Evolutionary conservation across 805 yeast species (phyloP).

Genomic region (Diddensiella transvaalensis): DNA sequence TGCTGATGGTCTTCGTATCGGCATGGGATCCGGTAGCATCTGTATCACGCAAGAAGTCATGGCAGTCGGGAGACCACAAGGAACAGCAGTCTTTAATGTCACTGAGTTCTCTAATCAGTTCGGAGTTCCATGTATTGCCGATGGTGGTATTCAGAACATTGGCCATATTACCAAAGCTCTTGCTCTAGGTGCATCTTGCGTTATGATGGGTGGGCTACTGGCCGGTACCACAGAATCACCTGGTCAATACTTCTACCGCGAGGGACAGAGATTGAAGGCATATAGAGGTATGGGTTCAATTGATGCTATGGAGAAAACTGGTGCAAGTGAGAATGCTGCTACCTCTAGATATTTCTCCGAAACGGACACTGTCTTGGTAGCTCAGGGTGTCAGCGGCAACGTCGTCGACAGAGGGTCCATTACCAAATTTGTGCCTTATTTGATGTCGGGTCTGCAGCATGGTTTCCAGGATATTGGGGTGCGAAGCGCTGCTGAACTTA

Average conservation of each 20-base stretch:
- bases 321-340: conserved; percentile 88
- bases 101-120: conserved; percentile 90
- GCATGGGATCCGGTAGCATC: conserved; percentile 99
- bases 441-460: conserved; percentile 94
- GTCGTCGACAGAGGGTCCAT: conserved; percentile 97
- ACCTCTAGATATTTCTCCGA: conserved; percentile 98
- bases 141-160: conserved; percentile 98
- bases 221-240: conserved; percentile 99
- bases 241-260: conserved; percentile 96
- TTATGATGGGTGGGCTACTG: conserved; percentile 99
- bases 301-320: conserved; percentile 95
- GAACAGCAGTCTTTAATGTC: conserved; percentile 95
- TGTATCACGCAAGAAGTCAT: conserved; percentile 99
- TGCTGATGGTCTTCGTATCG: conserved; percentile 96
- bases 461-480: conserved; percentile 98
- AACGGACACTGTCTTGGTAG: conserved; percentile 90
- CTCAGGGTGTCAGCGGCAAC: conserved; percentile 98
- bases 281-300: conserved; percentile 99
- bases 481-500: conserved; percentile 58
- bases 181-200: conserved; percentile 94
- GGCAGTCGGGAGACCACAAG: conserved; percentile 99
- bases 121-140: conserved; percentile 99
- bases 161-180: conserved; percentile 97
- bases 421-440: conserved; percentile 88
- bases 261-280: conserved; percentile 94